A percentile compares a stretch with the other conserved stretches of the same genome.
phyloP scores from a whole-genome alignment of 2,329 filamentous ascomycete species.

The Verticillium isaacii region DNA sequence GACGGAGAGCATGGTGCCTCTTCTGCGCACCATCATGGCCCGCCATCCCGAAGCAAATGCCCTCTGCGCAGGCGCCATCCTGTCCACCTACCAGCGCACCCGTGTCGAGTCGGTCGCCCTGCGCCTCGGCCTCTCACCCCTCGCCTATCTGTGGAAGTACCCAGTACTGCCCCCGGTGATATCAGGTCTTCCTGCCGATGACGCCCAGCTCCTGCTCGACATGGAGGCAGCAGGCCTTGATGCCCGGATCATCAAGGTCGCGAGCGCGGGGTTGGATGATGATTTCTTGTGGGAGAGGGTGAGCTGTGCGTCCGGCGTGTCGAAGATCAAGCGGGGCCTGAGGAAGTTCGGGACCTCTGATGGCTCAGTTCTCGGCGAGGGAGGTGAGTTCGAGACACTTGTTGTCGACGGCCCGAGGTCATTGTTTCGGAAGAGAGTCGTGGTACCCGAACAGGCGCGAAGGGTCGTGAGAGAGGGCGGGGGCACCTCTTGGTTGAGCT shows the following conservation, averaged over 20 bases:
- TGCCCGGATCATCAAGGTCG: slow-evolving; percentile 91
- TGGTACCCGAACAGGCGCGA: slow-evolving; percentile 49
- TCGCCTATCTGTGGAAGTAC: slow-evolving; percentile 93
- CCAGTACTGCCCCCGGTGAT: slow-evolving; percentile 57
- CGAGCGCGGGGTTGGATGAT: slow-evolving; percentile 82
- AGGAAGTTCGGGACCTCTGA: slow-evolving; percentile 61
- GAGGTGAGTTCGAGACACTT: slow-evolving; percentile 93
- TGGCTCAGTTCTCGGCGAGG: slow-evolving; percentile 81
- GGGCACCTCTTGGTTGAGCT: slow-evolving; percentile 68
- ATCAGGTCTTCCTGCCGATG: slow-evolving; percentile 22
- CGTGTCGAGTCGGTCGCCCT: slow-evolving; percentile 87
- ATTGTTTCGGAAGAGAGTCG: slow-evolving; percentile 70
- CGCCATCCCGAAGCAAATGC: slow-evolving; percentile 79
- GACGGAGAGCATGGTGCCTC: slow-evolving; percentile 77
- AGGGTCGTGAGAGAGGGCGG: slow-evolving; percentile 62
- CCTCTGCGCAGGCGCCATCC: slow-evolving; percentile 83
- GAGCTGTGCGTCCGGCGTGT: slow-evolving; percentile 46
- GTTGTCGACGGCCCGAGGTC: slow-evolving; percentile 72
- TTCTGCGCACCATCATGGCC: slow-evolving; percentile 63
- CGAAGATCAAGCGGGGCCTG: slow-evolving; percentile 48
- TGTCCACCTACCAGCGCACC: slow-evolving; percentile 94
- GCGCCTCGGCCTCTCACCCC: slow-evolving; percentile 74
- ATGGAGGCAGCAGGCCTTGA: slow-evolving; percentile 77
- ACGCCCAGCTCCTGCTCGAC: slow-evolving; percentile 65
- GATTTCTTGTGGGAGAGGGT: slow-evolving; percentile 78